Evolutionary conservation across 257 asterid species (phyloP).

Genomic region (Henckelia pumila): DNA sequence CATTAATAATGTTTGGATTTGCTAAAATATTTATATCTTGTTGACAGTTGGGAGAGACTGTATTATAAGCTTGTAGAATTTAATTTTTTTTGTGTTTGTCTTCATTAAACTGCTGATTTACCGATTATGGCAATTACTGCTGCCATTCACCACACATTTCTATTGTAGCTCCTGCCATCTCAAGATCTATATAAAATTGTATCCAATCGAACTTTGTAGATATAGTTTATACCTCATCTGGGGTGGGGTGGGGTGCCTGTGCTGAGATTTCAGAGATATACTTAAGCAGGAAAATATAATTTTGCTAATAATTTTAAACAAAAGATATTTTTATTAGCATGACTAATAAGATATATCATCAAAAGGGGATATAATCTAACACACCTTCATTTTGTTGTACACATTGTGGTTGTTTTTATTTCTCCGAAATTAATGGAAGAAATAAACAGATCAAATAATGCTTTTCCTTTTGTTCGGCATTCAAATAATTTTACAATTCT

Average conservation of each 20-base stretch:
- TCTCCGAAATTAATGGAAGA: not conserved
- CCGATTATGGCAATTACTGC: not conserved
- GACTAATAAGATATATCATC: too few relatives aligned
- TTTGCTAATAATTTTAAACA: not conserved
- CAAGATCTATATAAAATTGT: not conserved
- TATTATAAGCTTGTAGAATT: not conserved
- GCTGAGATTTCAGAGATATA: not conserved
- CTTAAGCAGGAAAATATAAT: not conserved
- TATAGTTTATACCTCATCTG: not conserved
- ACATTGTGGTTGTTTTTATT: not conserved
- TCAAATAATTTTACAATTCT: too few relatives aligned
- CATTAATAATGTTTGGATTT: constrained; percentile 5
- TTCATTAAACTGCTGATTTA: constrained; percentile 2
- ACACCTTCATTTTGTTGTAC: not conserved
- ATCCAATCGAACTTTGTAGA: not conserved
- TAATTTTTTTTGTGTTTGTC: not conserved
- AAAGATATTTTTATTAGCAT: not conserved
- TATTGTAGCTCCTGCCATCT: not conserved
- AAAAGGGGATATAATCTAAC: too few relatives aligned
- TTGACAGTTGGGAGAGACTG: not conserved
- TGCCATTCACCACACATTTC: not conserved
- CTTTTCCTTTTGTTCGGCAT: not conserved
- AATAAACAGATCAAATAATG: too few relatives aligned
- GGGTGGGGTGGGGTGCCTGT: not conserved
- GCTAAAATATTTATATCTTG: constrained; percentile 4